A percentile compares a stretch with the other conserved stretches of the same genome.
These are phyloP conservation scores for Candida maltosa DNA, from an alignment of 805 yeast genomes.

Conservation along the genomic window DNA sequence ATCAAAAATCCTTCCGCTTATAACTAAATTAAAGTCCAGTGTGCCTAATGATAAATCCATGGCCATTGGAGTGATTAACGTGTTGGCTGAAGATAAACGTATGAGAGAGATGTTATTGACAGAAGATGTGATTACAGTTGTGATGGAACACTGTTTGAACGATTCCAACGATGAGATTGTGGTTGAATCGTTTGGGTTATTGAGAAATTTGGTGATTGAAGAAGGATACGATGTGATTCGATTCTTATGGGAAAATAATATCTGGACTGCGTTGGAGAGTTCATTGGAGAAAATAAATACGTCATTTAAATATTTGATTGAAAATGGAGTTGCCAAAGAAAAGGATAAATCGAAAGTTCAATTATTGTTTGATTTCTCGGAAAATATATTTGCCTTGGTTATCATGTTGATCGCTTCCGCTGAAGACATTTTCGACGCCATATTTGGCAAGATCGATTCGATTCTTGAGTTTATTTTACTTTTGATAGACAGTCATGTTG, in stretches of 20 bases:
- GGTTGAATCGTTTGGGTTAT: constrained; percentile 75
- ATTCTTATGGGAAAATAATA: constrained; percentile 72
- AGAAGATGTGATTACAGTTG: constrained; percentile 63
- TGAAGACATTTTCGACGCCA: constrained; percentile 43
- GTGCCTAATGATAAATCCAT: constrained; percentile 71
- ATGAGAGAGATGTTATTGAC: constrained; percentile 64
- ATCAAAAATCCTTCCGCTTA: constrained; percentile 64
- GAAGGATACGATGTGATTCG: constrained; percentile 84
- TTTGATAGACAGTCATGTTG: constrained; percentile 20
- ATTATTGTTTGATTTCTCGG: constrained; percentile 63
- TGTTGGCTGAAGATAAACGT: constrained; percentile 64
- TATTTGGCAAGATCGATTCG: constrained; percentile 44
- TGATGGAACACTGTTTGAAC: constrained; percentile 61
- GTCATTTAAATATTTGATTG: constrained; percentile 44
- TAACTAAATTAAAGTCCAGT: constrained; percentile 59
- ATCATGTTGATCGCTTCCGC: constrained; percentile 65
- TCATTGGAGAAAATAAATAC: constrained; percentile 49
- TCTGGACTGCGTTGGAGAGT: constrained; percentile 59
- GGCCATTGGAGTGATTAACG: constrained; percentile 72
- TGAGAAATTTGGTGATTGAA: constrained; percentile 77
- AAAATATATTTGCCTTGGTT: constrained; percentile 66
- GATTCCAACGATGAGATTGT: constrained; percentile 73
- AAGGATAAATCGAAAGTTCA: constrained; percentile 42
- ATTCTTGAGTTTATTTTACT: constrained; percentile 35
- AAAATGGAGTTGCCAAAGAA: constrained; percentile 17